A percentile compares a stretch with the other conserved stretches of the same genome.
phyloP scores from a whole-genome alignment of 768 basidiomycete species.

The Crassisporium funariophilum region DNA sequence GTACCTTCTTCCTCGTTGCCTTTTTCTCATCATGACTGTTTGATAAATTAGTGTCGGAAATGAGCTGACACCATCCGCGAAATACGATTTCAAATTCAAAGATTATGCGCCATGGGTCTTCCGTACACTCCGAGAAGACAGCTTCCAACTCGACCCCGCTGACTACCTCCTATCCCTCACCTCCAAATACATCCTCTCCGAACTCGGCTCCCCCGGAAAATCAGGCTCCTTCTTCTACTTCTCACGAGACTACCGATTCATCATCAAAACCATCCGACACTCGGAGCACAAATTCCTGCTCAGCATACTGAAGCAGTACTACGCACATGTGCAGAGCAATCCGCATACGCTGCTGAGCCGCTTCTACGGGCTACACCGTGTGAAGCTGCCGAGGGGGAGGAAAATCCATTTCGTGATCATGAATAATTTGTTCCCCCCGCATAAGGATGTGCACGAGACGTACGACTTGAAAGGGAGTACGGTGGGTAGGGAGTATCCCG shows the following conservation, averaged over 20 bases:
- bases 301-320: constrained; percentile 79
- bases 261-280: constrained; percentile 98
- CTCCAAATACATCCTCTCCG: constrained; percentile 96
- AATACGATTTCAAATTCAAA: constrained; percentile 99
- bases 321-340: constrained; percentile 83
- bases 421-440: constrained; percentile 99
- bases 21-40: constrained; percentile 1
- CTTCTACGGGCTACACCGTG: constrained; percentile 97
- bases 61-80: constrained; percentile 95
- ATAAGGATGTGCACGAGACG: constrained; percentile 96
- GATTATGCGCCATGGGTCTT: constrained; percentile 99
- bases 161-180: constrained; percentile 97
- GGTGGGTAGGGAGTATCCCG: constrained; percentile 84
- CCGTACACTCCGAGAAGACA: constrained; percentile 90
- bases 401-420: constrained; percentile 99
- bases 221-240: constrained; percentile 99
- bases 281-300: constrained; percentile 93
- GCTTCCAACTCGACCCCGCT: constrained; percentile 94
- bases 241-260: constrained; percentile 97
- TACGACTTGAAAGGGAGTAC: constrained; percentile 97
- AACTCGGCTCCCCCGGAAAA: constrained; percentile 97
- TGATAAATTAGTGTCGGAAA: constrained; percentile 87
- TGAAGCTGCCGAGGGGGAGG: constrained; percentile 88
- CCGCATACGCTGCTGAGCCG: constrained; percentile 92
- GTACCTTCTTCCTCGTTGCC: neutral